Conservation (phyloP, 305 asterid species). For the Fraxinus ornus region DNA sequence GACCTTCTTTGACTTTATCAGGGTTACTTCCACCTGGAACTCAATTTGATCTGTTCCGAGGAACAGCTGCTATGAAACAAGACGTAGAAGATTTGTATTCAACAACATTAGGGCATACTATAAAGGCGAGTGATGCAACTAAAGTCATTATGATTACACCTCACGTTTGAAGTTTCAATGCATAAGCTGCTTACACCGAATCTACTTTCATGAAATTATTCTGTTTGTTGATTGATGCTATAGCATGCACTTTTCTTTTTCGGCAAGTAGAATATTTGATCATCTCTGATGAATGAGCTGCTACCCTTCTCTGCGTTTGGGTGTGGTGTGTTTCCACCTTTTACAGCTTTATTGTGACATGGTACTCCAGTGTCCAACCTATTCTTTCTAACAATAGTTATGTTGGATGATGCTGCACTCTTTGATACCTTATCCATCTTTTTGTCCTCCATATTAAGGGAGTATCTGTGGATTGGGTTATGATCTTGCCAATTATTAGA, state of each 20-base stretch:
- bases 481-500: background rate
- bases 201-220: background rate
- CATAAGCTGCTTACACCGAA: background rate
- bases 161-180: background rate
- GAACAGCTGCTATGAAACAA: constrained; percentile 98
- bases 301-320: background rate
- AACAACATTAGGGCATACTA: constrained; percentile 82
- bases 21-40: constrained; percentile 99
- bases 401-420: constrained; percentile 5
- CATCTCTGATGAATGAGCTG: background rate
- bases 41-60: constrained; percentile 90
- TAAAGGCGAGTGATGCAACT: constrained; percentile 51
- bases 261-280: background rate
- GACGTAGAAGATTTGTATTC: constrained; percentile 92
- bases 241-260: background rate
- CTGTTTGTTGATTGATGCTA: background rate
- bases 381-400: constrained; percentile 10
- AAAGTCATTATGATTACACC: constrained; percentile 4
- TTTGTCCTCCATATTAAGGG: background rate
- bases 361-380: constrained; percentile 3
- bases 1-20: constrained; percentile 32
- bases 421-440: background rate
- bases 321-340: background rate
- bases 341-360: background rate
- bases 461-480: background rate